phyloP scores from a whole-genome alignment of 495 filamentous ascomycete species.

The Neurospora sp. region DNA sequence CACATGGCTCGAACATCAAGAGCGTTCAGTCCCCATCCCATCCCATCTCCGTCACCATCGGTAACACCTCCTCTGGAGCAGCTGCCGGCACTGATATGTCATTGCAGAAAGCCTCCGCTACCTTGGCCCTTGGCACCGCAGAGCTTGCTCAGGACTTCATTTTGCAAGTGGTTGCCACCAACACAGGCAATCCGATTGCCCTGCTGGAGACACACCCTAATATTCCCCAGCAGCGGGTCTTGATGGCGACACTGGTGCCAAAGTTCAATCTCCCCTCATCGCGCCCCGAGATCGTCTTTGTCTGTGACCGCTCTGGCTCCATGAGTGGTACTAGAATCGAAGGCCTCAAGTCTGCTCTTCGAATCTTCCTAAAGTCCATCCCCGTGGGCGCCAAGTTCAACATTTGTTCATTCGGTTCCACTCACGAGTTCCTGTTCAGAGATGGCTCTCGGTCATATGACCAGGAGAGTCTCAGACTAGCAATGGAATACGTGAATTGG shows the following conservation, averaged over 20 bases:
- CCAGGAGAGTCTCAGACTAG: constrained; percentile 37
- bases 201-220: constrained; percentile 53
- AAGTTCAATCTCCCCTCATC: constrained; percentile 46
- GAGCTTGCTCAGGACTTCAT: constrained; percentile 44
- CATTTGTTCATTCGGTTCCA: constrained; percentile 58
- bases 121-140: constrained; percentile 36
- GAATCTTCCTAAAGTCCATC: constrained; percentile 60
- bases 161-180: constrained; percentile 45
- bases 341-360: constrained; percentile 47
- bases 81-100: constrained; percentile 32
- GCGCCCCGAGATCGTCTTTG: constrained; percentile 56
- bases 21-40: constrained; percentile 56
- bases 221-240: constrained; percentile 47
- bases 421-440: constrained; percentile 46
- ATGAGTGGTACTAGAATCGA: constrained; percentile 47
- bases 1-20: constrained; percentile 43
- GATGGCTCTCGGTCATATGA: constrained; percentile 44
- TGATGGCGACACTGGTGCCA: constrained; percentile 60
- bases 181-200: constrained; percentile 46
- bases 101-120: constrained; percentile 50
- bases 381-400: constrained; percentile 62
- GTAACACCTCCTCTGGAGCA: constrained; percentile 38
- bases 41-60: constrained; percentile 52
- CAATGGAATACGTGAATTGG: constrained; percentile 36
- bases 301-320: constrained; percentile 58